phyloP scores from a whole-genome alignment of 805 yeast genomes.

The Danielia reshetovae region DNA sequence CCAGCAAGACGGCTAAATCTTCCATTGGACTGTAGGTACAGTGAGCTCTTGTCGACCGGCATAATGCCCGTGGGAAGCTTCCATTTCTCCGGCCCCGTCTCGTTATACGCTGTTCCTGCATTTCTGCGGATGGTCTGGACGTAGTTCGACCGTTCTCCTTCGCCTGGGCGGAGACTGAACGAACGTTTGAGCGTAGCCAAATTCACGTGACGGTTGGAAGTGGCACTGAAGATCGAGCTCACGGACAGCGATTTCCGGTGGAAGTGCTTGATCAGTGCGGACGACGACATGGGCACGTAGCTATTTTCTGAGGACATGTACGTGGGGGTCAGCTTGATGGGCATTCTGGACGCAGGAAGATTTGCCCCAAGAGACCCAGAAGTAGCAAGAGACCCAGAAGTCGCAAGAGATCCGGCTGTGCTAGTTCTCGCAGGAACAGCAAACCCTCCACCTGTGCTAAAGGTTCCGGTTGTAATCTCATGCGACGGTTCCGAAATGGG shows the following conservation, averaged over 20 bases:
- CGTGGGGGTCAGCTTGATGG: conserved; percentile 1
- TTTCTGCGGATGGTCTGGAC: conserved; percentile 41
- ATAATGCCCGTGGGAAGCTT: conserved; percentile 53
- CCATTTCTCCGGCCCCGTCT: conserved; percentile 44
- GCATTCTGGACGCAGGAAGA: conserved; percentile 1
- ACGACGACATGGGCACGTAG: neutral
- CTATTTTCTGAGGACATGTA: neutral
- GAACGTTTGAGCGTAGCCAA: conserved; percentile 34
- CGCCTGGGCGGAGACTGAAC: conserved; percentile 39
- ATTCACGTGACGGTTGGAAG: conserved; percentile 33
- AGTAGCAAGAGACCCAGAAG: neutral
- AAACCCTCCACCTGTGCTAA: too few relatives aligned
- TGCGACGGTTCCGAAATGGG: too few relatives aligned
- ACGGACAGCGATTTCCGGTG: conserved; percentile 22
- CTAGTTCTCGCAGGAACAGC: too few relatives aligned
- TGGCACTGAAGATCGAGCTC: conserved; percentile 33
- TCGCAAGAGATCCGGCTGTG: too few relatives aligned
- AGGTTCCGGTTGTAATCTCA: too few relatives aligned
- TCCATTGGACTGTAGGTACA: conserved; percentile 18
- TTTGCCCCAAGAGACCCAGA: too few relatives aligned
- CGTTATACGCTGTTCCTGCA: conserved; percentile 48
- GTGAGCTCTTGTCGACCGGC: conserved; percentile 37
- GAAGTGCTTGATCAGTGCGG: conserved; percentile 19
- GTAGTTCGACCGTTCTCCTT: conserved; percentile 50
- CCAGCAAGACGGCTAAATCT: conserved; percentile 9